Conservation (phyloP, 2,329 filamentous ascomycete genomes). For the Nannizzia gypsea region DNA sequence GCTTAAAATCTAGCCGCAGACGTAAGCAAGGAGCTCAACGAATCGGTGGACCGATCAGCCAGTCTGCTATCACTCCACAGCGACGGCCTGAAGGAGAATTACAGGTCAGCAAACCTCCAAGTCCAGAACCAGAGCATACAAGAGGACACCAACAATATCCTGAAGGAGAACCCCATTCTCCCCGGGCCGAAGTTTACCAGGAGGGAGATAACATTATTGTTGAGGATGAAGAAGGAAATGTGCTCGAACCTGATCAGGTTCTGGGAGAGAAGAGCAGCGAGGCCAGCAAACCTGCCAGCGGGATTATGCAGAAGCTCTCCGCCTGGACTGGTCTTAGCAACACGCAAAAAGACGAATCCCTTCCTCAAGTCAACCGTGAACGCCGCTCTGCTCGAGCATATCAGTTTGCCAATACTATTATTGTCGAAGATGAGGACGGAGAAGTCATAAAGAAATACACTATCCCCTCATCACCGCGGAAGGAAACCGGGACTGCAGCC, state of each 20-base stretch:
- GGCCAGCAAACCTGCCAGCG: slow-evolving; percentile 30
- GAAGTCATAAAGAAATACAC: slow-evolving; percentile 59
- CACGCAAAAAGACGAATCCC: slow-evolving; percentile 20
- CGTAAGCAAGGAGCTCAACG: slow-evolving; percentile 57
- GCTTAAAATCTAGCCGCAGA: slow-evolving; percentile 43
- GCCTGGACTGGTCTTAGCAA: slow-evolving; percentile 33
- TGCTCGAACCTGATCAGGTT: slow-evolving; percentile 54
- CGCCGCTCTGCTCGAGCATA: slow-evolving; percentile 52
- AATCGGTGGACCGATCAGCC: slow-evolving; percentile 74
- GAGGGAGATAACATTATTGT: slow-evolving; percentile 70
- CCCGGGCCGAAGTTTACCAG: slow-evolving; percentile 54
- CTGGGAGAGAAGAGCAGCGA: slow-evolving; percentile 34
- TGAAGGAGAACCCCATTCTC: slow-evolving; percentile 21
- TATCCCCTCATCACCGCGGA: slow-evolving; percentile 36
- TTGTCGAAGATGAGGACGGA: slow-evolving; percentile 56
- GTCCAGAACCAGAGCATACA: slow-evolving; percentile 12
- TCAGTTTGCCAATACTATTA: slow-evolving; percentile 59
- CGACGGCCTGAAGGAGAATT: slow-evolving; percentile 22
- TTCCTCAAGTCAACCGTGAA: slow-evolving; percentile 20
- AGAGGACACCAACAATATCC: slow-evolving; percentile 14
- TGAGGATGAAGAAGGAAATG: slow-evolving; percentile 79
- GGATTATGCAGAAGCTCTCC: slow-evolving; percentile 26
- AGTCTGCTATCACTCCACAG: slow-evolving; percentile 75
- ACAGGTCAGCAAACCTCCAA: slow-evolving; percentile 16
- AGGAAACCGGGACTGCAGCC: slow-evolving; percentile 23